Base-by-base conservation (phyloP, 306 rosid genomes). In the Trifolium subterraneum region DNA sequence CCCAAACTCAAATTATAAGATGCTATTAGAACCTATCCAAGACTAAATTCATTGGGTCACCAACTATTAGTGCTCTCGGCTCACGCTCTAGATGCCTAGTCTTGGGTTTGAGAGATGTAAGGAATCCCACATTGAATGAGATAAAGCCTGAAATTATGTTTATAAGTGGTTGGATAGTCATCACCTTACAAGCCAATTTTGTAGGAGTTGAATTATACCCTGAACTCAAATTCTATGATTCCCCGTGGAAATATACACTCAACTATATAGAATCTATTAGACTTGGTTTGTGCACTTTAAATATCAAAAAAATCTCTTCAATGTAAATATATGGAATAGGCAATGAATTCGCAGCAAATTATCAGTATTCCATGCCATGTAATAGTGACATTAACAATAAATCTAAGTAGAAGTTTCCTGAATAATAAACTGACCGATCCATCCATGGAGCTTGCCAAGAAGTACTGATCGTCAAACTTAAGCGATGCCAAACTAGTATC, bases 371-470 rank as follows among this genome's bases (percentile, higher is more conserved):
- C 45, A 15, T 41, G 47, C 27, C 44, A 61, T 20, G 31, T 73
- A 63, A 19, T 35, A 48, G 27, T 41, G 36, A 33, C 33, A 65
- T 23, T 39, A 55, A 51, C 6, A 36, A 56, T 47, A 70, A 54
- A 18, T 62, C 56, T 67, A 41, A 25, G 22, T 8, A 64, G 41
- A 27, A 62, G 51, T 66, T 63, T 84, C 39, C 63, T 2, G 2
- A 50, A 58, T 48, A 10, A 71, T 81, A 70, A 44, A 88, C 97
- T 84, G 72, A 91, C 97, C 88, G 94, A 78, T 84, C 98, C 98
- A 64, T 93, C 97, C 98, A 93, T 87, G 82, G 98, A 87, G 90
- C 98, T 91, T 60, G 97, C 92, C 85, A 93, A 77, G 85, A 89
- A 89, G 85, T 93, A 89, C 71, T 87, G 87, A 67, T 93, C 96